Percentiles rank a stretch among this genome's conserved stretches.
Evolutionary conservation across 192 early-diverging fungal genomes (phyloP).

Genomic region (Coemansia biformis): DNA sequence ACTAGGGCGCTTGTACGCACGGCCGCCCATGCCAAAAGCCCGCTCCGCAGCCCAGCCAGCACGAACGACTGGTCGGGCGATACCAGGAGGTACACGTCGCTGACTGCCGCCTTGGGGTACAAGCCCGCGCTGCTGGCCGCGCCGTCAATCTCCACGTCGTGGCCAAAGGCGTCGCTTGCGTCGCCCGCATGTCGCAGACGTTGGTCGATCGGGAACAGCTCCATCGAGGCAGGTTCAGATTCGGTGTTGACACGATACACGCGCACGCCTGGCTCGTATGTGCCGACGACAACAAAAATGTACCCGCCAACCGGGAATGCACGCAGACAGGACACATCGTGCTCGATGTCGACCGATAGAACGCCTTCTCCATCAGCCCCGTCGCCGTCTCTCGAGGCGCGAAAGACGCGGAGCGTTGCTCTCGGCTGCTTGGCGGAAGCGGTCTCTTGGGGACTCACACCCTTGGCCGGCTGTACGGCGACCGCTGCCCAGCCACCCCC

Average conservation of each 20-base stretch:
- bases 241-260: constrained; percentile 1
- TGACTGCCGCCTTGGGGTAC: constrained; percentile 5
- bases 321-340: constrained; percentile 25
- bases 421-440: too few relatives aligned
- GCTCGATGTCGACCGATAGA: not conserved
- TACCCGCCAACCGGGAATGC: constrained; percentile 8
- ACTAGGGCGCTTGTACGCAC: not conserved
- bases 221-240: not conserved
- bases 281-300: constrained; percentile 12
- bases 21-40: constrained; percentile 5
- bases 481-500: constrained; percentile 2
- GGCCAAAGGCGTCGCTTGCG: too few relatives aligned
- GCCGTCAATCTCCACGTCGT: constrained; percentile 5
- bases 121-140: not conserved
- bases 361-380: not conserved
- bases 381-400: too few relatives aligned
- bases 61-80: constrained; percentile 2
- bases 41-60: constrained; percentile 32
- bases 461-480: not conserved
- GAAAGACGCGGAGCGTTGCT: too few relatives aligned
- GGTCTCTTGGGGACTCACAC: too few relatives aligned
- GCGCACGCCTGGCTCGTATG: constrained; percentile 11
- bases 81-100: constrained; percentile 21
- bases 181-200: not conserved
- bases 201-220: not conserved